These are phyloP conservation scores for Triticum urartu DNA, from an alignment of 176 grass and related monocot genomes.

Conservation along the genomic window DNA sequence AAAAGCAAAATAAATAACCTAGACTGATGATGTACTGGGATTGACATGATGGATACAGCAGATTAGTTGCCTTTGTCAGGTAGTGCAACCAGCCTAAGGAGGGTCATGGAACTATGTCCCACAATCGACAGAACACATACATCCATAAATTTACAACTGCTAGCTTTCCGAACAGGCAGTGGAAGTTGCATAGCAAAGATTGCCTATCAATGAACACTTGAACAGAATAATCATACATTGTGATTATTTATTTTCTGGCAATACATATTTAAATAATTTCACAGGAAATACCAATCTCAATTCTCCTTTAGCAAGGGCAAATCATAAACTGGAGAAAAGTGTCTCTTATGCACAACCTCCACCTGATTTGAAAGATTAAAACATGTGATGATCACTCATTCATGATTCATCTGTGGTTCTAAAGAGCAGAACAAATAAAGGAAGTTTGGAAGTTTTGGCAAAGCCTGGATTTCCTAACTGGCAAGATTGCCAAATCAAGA, in stretches of 20 bases:
- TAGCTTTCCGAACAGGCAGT: not conserved
- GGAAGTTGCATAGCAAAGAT: not conserved
- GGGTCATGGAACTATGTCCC: not conserved
- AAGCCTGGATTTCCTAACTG: not conserved
- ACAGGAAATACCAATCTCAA: not conserved
- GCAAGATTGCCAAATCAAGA: not conserved
- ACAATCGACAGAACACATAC: not conserved
- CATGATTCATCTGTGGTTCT: not conserved
- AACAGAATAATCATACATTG: not conserved
- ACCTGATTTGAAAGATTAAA: not conserved
- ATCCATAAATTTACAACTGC: not conserved
- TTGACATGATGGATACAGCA: not conserved
- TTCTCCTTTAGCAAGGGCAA: no score
- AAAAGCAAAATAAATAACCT: constrained; percentile 34
- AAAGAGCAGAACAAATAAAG: not conserved
- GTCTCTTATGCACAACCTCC: not conserved
- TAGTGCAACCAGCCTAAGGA: not conserved
- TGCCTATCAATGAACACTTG: not conserved
- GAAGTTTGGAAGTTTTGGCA: not conserved
- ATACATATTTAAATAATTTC: not conserved
- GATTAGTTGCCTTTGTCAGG: not conserved
- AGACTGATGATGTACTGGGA: constrained; percentile 11
- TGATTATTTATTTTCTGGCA: not conserved
- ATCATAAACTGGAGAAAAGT: not conserved
- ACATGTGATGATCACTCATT: not conserved